Conservation (phyloP, 1,284 basidiomycete species). For the Tremellales sp. region DNA sequence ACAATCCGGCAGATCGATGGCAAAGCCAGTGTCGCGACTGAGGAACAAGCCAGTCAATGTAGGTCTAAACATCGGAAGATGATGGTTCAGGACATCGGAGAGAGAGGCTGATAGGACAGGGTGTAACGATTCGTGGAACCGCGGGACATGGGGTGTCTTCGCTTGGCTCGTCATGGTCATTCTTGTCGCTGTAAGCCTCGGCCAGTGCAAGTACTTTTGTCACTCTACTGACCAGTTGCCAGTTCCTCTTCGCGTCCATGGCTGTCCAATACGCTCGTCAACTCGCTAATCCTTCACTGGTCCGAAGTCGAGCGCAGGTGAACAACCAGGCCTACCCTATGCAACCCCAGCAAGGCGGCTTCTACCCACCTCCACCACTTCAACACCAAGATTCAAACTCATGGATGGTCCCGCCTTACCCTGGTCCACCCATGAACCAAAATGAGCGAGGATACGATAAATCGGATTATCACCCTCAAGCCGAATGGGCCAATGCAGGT, state of each 20-base stretch:
- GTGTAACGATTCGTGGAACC: slow-evolving; percentile 58
- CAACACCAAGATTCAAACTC: slow-evolving; percentile 4
- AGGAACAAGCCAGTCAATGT: slow-evolving; percentile 10
- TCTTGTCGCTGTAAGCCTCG: slow-evolving; percentile 28
- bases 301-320: slow-evolving; percentile 44
- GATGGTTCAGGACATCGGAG: not conserved
- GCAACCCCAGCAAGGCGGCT: slow-evolving; percentile 16
- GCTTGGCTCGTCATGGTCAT: slow-evolving; percentile 58
- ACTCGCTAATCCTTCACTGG: slow-evolving; percentile 58
- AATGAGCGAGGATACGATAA: slow-evolving; percentile 27
- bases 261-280: slow-evolving; percentile 68
- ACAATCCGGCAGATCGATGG: slow-evolving; percentile 13
- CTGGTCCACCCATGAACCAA: slow-evolving; percentile 30
- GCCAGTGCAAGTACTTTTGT: not conserved
- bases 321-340: slow-evolving; percentile 24
- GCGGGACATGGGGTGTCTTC: slow-evolving; percentile 61
- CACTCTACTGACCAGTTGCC: slow-evolving; percentile 45
- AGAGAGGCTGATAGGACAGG: slow-evolving; percentile 26
- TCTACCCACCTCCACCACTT: slow-evolving; percentile 18
- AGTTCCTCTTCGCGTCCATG: slow-evolving; percentile 59
- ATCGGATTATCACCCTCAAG: slow-evolving; percentile 31
- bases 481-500: slow-evolving; percentile 26
- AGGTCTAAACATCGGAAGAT: slow-evolving; percentile 31
- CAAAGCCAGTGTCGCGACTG: slow-evolving; percentile 1
- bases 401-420: slow-evolving; percentile 46